Conservation (phyloP, 331 rosid species). For the Phaseolus coccineus region DNA sequence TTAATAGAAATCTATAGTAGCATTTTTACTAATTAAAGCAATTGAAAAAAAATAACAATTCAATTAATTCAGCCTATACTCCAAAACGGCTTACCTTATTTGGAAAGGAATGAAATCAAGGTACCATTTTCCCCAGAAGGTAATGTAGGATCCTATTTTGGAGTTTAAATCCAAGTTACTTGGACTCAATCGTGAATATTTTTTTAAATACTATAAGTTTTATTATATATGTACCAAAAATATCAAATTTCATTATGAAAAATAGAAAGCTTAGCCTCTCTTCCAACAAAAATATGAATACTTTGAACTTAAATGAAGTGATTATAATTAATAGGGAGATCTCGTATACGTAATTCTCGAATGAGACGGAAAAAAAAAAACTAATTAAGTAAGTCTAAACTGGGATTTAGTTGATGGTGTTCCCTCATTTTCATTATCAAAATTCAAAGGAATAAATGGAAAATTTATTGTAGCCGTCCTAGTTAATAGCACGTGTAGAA, state of each 20-base stretch:
- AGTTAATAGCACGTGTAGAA: background rate
- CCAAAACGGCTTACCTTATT: background rate
- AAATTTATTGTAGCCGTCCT: slow-evolving; percentile 46
- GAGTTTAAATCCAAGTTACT: background rate
- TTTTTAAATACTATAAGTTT: background rate
- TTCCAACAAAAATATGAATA: background rate
- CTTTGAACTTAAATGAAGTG: background rate
- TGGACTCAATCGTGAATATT: background rate
- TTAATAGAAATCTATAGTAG: background rate
- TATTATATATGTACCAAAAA: background rate
- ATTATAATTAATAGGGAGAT: background rate
- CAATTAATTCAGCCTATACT: slow-evolving; percentile 1
- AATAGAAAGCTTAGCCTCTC: background rate
- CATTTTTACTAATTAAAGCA: slow-evolving; percentile 11
- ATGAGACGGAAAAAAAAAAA: background rate
- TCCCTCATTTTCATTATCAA: slow-evolving; percentile 3
- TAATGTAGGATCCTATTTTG: background rate
- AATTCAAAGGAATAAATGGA: slow-evolving; percentile 29
- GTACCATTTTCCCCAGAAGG: background rate
- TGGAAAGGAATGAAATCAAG: slow-evolving; percentile 9
- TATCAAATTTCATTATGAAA: background rate
- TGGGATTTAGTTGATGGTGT: slow-evolving; percentile 17
- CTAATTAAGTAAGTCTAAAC: too few relatives aligned
- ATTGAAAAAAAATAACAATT: background rate
- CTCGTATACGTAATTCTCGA: background rate